Base-by-base conservation (phyloP, 108 stramenopile genomes). In the Ochromonas danica region DNA sequence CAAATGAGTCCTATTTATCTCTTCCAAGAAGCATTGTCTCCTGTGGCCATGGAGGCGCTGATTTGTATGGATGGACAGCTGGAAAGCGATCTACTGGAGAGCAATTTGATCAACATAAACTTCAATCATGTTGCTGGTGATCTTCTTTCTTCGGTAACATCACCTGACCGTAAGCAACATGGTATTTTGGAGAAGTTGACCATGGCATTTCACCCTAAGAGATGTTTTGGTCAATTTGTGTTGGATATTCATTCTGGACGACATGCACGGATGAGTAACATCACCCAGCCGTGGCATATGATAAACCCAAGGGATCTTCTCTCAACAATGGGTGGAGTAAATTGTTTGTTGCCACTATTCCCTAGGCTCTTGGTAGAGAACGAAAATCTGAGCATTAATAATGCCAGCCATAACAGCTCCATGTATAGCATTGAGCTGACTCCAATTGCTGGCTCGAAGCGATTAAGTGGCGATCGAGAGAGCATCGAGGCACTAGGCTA, bases 1-100 rank as follows among this genome's bases (percentile, higher is more conserved):
- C 72, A 75, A 75, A 42, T 75, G 31, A 41, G 72, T 27, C 72
- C 72, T 10, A 36, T 75, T 57, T 75, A 60, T 75, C 10, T 75
- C 6, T 60, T 75, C 27, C 3, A 17, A 6, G 72, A 75, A 75
- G 72, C 51, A 42, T 10, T 75, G 25, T 33, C 43, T 41, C 40
- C 28, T 6, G n/a, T 22, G 3, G 51, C 31, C 3, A 33, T 75
- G 6, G 40, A 75, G 38, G 25, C 31, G 28, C 6, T 75, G 6
- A 33, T 33, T 41, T 14, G 40, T n/a, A 33, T 31, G 3, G 72
- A 75, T 36, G 72, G 72, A 41, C 14, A 41, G 6, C 3, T 6
- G 6, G 63, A 67, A 67, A 33, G 27, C 10, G n/a, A n/a, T n/a
- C n/a, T n/a, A n/a, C n/a, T n/a, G n/a, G n/a, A n/a, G n/a, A 14